Base-by-base conservation (phyloP, 495 filamentous ascomycete genomes). In the Cercophora sp. region DNA sequence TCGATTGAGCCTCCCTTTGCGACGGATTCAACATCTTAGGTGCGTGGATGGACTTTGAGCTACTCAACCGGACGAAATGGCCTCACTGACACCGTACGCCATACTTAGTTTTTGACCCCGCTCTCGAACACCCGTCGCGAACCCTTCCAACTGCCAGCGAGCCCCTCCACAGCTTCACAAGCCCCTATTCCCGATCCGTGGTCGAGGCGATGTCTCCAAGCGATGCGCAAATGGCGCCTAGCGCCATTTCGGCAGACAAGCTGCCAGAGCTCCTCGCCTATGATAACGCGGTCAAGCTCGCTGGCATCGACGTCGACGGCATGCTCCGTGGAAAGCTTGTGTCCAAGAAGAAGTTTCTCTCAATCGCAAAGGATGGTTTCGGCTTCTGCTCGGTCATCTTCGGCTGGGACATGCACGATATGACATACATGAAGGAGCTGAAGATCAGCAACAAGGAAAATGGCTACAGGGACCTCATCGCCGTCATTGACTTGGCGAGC, bases 391-490 rank as follows among this genome's bases (percentile, higher is more conserved):
- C 87, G 3, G 90, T 96, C 48, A 81, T 98, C 29, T 96, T 96
- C 60, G 93, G 91, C 61, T 96, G 92, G 92, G 93, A 98, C 59
- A 96, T 96, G 88, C 92, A 96, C 70, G 93, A 98, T 61, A 77
- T 79, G 65, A 93, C 89, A 6, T 96, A 98, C 61, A 83, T 82
- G 63, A 74, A 77, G 48, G 91, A 96, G 69, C 80, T 96, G 42
- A 79, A 81, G 59, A 86, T 96, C 65, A 91, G 87, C 71, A 96
- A 96, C 68, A 86, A 87, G 65, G 84, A 90, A 56, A 98, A 96
- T 61, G 93, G 93, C 25, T 96, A 96, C 64, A 79, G 86, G 40
- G 93, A 98, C 66, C 67, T 98, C 18, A 78, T 96, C 45, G 93
- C 93, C 1, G 72, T 89, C 1, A 83, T 89, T 4, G 93, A 98